Percentiles rank a stretch among this genome's conserved stretches.
phyloP scores from a whole-genome alignment of 1,284 basidiomycete species.

The Lentinus polychrous region DNA sequence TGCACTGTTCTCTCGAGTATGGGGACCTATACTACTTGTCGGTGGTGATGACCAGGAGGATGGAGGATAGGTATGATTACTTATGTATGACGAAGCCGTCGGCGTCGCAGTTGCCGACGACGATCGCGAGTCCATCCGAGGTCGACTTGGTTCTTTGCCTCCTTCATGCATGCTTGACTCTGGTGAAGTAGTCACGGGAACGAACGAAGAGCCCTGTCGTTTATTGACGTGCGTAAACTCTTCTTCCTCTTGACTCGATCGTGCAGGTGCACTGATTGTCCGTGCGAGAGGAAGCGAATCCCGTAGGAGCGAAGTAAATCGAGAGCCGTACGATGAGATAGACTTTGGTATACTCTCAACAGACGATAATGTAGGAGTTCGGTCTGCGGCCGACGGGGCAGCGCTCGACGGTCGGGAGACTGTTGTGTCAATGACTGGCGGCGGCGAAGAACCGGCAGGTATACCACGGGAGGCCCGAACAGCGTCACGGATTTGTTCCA shows the following conservation, averaged over 20 bases:
- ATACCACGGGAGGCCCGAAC: conserved; percentile 50
- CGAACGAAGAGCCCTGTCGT: conserved; percentile 46
- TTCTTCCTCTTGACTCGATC: conserved; percentile 33
- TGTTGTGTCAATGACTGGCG: conserved; percentile 64
- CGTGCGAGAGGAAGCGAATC: conserved; percentile 36
- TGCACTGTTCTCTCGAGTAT: conserved; percentile 25
- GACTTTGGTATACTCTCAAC: conserved; percentile 12
- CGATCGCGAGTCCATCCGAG: conserved; percentile 14
- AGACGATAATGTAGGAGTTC: conserved; percentile 24
- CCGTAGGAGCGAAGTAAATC: conserved; percentile 34
- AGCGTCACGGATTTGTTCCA: conserved; percentile 73
- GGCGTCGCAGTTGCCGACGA: conserved; percentile 18
- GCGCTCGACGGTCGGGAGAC: conserved; percentile 31
- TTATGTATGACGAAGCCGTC: conserved; percentile 8
- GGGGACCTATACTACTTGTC: conserved; percentile 28
- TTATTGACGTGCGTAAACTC: conserved; percentile 67
- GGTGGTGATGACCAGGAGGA: conserved; percentile 45
- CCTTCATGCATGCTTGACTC: conserved; percentile 18
- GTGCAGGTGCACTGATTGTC: conserved; percentile 25
- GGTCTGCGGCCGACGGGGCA: conserved; percentile 28
- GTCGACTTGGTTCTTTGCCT: conserved; percentile 18
- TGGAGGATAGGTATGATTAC: conserved; percentile 71
- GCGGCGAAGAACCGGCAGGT: conserved; percentile 32
- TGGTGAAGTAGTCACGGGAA: conserved; percentile 46
- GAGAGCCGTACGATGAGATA: conserved; percentile 6